Evolutionary conservation across 805 yeast genomes (phyloP), one percentile per base, ranked within the genome.

Genomic region (Candida insectalens): DNA sequence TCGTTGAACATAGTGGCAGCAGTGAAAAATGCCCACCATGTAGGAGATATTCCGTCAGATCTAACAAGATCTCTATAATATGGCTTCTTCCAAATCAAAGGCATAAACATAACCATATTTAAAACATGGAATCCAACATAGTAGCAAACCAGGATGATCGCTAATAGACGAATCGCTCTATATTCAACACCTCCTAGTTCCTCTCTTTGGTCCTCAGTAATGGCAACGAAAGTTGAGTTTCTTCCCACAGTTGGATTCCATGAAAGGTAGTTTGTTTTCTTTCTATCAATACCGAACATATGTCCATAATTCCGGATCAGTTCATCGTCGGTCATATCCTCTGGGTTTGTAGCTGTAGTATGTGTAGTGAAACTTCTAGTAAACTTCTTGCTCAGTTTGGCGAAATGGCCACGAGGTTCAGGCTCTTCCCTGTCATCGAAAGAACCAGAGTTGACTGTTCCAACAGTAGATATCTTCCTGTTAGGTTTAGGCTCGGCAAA

Each of bases 111-210:
- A 0, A 68, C 44, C 20, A 75, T 48, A 0, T 71, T 73, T 17
- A 77, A 23, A 4, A 82, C 39, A 47, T 83, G 85, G 49, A 84
- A 76, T 0, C 95, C 95, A 36, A 87, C 41, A 47, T 83, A 87
- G 50, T 83, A 92, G 5, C 55, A 38, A 1, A 74, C 51, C 10
- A 89, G 57, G 29, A 89, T 70, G 42, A 71, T 69, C 37, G 81
- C 74, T 36, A 92, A 60, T 7, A 87, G 60, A 49, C 85, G 85
- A 37, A 83, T 68, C 0, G 99, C 85, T 29, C 96, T 69, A 53
- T 92, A 92, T 51, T 92, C 99, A 12, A 92, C 96, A 32, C 98
- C 99, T 25, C 98, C 99, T 25, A 92, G 60, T 53, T 92, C 99
- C 38, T 83, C 94, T 48, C 84, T 87, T 54, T 92, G 97, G 17